A percentile compares a stretch with the other conserved stretches of the same genome.
Evolutionary conservation across 257 asterid genomes (phyloP).

Genomic region (Solanum verrucosum): DNA sequence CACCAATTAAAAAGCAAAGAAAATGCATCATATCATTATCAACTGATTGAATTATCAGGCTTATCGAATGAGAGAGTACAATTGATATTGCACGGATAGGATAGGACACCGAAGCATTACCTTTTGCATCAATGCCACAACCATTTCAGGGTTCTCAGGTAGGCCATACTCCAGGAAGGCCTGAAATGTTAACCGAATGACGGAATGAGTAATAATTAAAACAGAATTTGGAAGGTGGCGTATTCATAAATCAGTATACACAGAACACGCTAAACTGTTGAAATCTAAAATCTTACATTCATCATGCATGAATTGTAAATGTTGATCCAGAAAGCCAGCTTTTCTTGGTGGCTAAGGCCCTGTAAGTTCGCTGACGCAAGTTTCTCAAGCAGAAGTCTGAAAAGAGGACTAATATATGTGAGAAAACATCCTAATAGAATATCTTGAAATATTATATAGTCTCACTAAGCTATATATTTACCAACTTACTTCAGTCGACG

Average conservation of each 20-base stretch:
- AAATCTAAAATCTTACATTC: conserved; percentile 42
- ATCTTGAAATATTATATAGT: background rate
- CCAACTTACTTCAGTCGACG: conserved; percentile 56
- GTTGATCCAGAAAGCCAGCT: conserved; percentile 95
- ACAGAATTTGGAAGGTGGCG: background rate
- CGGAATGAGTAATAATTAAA: background rate
- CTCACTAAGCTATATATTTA: background rate
- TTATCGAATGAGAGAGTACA: background rate
- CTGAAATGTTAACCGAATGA: conserved; percentile 17
- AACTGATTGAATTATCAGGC: background rate
- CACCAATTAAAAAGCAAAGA: background rate
- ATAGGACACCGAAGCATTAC: conserved; percentile 17
- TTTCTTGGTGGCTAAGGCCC: conserved; percentile 72
- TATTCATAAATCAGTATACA: background rate
- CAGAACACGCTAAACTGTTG: background rate
- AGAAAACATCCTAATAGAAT: background rate
- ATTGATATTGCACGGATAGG: background rate
- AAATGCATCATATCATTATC: background rate
- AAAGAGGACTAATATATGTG: conserved; percentile 3
- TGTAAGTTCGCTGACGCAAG: conserved; percentile 49
- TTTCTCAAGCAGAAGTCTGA: conserved; percentile 60
- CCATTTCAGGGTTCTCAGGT: conserved; percentile 58
- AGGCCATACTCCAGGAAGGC: conserved; percentile 71
- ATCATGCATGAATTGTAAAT: conserved; percentile 91
- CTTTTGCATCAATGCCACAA: conserved; percentile 67